Evolutionary conservation across 2,329 filamentous ascomycete species (phyloP).

Genomic region (Trichoderma sp.): DNA sequence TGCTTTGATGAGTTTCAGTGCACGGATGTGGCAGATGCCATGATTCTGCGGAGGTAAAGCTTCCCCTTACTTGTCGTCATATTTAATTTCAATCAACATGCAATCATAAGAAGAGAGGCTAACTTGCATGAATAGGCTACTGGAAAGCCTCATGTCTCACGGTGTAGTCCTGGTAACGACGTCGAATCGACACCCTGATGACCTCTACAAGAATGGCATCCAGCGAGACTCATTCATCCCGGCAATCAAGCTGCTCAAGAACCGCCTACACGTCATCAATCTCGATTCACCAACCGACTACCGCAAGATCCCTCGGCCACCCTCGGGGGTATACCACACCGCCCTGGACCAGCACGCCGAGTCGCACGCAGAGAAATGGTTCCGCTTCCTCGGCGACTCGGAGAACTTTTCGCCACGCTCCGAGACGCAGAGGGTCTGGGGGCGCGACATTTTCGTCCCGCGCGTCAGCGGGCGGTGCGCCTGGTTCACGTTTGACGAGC

Average conservation of each 20-base stretch:
- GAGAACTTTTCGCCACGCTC: slow-evolving; percentile 71
- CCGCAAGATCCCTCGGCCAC: slow-evolving; percentile 90
- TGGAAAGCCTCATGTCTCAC: slow-evolving; percentile 91
- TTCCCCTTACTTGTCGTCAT: neutral
- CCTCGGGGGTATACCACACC: slow-evolving; percentile 90
- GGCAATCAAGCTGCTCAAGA: slow-evolving; percentile 88
- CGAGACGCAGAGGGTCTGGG: slow-evolving; percentile 85
- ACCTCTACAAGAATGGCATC: slow-evolving; percentile 97
- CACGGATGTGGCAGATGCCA: slow-evolving; percentile 96
- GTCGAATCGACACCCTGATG: slow-evolving; percentile 92
- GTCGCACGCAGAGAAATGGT: slow-evolving; percentile 90
- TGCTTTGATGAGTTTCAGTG: slow-evolving; percentile 99
- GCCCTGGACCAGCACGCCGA: slow-evolving; percentile 75
- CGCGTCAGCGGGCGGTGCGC: slow-evolving; percentile 83
- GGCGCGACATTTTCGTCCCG: slow-evolving; percentile 83
- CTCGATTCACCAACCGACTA: slow-evolving; percentile 95
- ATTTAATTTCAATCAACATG: neutral
- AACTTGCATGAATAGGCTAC: slow-evolving; percentile 51
- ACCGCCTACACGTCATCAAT: slow-evolving; percentile 82
- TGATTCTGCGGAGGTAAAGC: slow-evolving; percentile 78
- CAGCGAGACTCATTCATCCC: slow-evolving; percentile 94
- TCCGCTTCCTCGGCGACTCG: slow-evolving; percentile 86
- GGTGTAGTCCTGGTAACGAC: slow-evolving; percentile 97
- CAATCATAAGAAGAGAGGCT: slow-evolving; percentile 19
- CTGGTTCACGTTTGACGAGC: slow-evolving; percentile 87